Conservation (phyloP, 768 basidiomycete genomes). For the Mycena chlorophos region DNA sequence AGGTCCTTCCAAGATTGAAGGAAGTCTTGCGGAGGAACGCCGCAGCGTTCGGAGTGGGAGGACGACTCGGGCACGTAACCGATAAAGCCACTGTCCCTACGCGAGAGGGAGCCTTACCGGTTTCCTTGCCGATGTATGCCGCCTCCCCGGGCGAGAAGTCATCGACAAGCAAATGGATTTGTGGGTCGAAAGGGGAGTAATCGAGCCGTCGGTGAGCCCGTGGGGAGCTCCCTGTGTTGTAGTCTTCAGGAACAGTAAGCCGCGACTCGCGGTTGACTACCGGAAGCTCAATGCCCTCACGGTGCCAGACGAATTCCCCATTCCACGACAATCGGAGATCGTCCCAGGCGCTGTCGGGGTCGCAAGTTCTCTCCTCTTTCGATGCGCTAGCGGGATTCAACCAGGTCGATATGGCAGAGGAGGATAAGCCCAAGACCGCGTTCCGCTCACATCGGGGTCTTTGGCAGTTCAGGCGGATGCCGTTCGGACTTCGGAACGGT, state of each 20-base stretch:
- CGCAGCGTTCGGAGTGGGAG: slow-evolving; percentile 26
- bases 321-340: slow-evolving; percentile 27
- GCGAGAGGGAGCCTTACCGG: slow-evolving; percentile 13
- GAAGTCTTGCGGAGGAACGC: slow-evolving; percentile 13
- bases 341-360: slow-evolving; percentile 25
- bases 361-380: slow-evolving; percentile 13
- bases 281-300: slow-evolving; percentile 13
- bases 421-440: slow-evolving; percentile 28
- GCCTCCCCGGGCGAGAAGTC: slow-evolving; percentile 25
- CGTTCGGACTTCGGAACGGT: slow-evolving; percentile 5
- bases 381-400: slow-evolving; percentile 34
- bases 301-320: slow-evolving; percentile 29
- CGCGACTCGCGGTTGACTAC: slow-evolving; percentile 37
- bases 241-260: slow-evolving; percentile 38
- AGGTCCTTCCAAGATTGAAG: neutral
- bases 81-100: slow-evolving; percentile 20
- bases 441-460: slow-evolving; percentile 34
- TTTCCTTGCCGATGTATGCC: slow-evolving; percentile 26
- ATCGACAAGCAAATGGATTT: slow-evolving; percentile 31
- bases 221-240: slow-evolving; percentile 27
- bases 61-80: slow-evolving; percentile 21
- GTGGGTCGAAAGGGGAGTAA: slow-evolving; percentile 31
- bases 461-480: slow-evolving; percentile 27
- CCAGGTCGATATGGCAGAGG: slow-evolving; percentile 25
- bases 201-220: slow-evolving; percentile 31